Conservation (phyloP, 306 rosid species). For the Parietaria judaica region DNA sequence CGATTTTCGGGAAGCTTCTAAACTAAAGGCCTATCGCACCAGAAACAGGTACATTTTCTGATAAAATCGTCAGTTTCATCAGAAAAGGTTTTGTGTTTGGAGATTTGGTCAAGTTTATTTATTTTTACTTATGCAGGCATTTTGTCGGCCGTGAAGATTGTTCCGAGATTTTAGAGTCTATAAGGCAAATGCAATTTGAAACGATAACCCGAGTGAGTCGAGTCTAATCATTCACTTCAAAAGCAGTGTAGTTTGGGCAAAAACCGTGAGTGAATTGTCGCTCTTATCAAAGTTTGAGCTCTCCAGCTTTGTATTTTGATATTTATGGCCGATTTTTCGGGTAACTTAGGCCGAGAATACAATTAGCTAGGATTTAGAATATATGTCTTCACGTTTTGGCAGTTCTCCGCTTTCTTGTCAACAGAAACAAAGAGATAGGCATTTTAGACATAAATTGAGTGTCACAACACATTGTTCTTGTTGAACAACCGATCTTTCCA, state of each 20-base stretch:
- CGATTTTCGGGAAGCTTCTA: constrained; percentile 37
- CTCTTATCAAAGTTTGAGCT: no score
- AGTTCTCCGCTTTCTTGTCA: no score
- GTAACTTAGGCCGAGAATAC: no score
- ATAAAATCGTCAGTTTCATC: background rate
- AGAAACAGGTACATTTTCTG: constrained; percentile 43
- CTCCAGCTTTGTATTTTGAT: no score
- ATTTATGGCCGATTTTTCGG: no score
- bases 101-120: constrained; percentile 1
- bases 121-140: constrained; percentile 42
- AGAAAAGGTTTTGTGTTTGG: constrained; percentile 1
- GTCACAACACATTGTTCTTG: no score
- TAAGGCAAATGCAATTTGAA: constrained; percentile 42
- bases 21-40: constrained; percentile 54
- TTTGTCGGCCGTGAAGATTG: constrained; percentile 67
- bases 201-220: background rate
- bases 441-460: no score
- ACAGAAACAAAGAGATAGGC: no score
- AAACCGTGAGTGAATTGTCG: background rate
- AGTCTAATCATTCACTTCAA: constrained; percentile 20
- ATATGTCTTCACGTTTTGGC: no score
- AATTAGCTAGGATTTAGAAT: no score
- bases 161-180: constrained; percentile 63
- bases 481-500: no score
- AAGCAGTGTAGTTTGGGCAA: constrained; percentile 10